These are phyloP conservation scores for Hortaea werneckii DNA, from an alignment of 2,329 filamentous ascomycete genomes.

Conservation along the genomic window DNA sequence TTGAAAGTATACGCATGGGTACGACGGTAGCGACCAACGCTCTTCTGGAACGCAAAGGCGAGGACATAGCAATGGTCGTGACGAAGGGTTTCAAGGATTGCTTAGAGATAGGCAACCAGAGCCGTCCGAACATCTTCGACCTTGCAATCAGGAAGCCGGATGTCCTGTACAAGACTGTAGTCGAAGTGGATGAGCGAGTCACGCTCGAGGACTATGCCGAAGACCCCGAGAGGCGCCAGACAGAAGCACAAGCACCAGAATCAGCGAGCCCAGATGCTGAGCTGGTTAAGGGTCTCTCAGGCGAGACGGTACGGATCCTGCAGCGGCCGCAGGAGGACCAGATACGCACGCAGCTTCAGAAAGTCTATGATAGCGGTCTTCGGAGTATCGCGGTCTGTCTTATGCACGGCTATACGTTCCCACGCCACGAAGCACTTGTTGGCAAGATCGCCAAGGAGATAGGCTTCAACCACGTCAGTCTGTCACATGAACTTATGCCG, in stretches of 20 bases:
- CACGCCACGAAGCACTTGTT: conserved; percentile 70
- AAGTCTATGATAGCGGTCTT: conserved; percentile 60
- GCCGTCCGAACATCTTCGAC: conserved; percentile 81
- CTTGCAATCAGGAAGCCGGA: conserved; percentile 79
- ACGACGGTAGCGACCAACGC: conserved; percentile 93
- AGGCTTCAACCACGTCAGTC: conserved; percentile 72
- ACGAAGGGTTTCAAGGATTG: conserved; percentile 84
- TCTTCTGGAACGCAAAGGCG: conserved; percentile 78
- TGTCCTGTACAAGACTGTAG: conserved; percentile 70
- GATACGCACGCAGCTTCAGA: conserved; percentile 52
- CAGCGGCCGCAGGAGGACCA: conserved; percentile 47
- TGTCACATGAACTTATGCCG: conserved; percentile 73
- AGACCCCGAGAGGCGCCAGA: conserved; percentile 58
- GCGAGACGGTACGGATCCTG: conserved; percentile 64
- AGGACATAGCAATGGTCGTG: conserved; percentile 76
- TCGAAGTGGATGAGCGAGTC: conserved; percentile 87
- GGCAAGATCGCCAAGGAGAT: conserved; percentile 68
- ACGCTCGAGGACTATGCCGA: conserved; percentile 89
- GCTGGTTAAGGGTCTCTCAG: conserved; percentile 60
- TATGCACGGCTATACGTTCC: conserved; percentile 89
- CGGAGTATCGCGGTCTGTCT: conserved; percentile 79
- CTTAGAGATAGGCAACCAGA: conserved; percentile 82
- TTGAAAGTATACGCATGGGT: conserved; percentile 90
- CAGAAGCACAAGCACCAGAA: conserved; percentile 44
- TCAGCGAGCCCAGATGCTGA: conserved; percentile 38